Percentiles rank a stretch among this genome's conserved stretches.
phyloP scores from a whole-genome alignment of 2,329 filamentous ascomycete species.

The Alternaria longipes region DNA sequence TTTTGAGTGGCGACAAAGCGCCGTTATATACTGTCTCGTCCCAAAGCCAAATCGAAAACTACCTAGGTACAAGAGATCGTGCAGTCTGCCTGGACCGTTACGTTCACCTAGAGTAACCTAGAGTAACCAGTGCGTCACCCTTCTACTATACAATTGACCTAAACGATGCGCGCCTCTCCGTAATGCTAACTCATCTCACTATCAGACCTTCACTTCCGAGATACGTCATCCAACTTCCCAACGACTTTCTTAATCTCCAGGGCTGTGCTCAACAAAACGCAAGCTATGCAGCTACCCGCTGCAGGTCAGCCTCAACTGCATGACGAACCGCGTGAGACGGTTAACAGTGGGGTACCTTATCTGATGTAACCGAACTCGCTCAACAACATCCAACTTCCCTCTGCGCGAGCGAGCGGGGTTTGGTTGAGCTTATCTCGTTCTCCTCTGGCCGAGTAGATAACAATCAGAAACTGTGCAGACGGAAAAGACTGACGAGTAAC shows the following conservation, averaged over 20 bases:
- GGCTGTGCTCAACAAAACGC: neutral
- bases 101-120: neutral
- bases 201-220: neutral
- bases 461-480: neutral
- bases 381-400: neutral
- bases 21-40: neutral
- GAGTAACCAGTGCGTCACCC: neutral
- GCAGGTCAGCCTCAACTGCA: conserved; percentile 14
- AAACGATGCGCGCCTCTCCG: neutral
- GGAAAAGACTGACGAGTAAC: neutral
- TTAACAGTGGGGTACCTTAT: neutral
- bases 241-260: neutral
- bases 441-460: neutral
- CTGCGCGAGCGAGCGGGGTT: neutral
- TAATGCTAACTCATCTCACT: neutral
- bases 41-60: neutral
- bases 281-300: conserved; percentile 16
- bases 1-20: neutral
- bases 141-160: neutral
- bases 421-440: conserved; percentile 12
- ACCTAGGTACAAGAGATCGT: neutral
- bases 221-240: neutral
- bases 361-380: neutral
- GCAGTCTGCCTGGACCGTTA: neutral
- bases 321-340: neutral